Evolutionary conservation across 495 filamentous ascomycete genomes (phyloP).

Genomic region (Penicillium chermesinum): DNA sequence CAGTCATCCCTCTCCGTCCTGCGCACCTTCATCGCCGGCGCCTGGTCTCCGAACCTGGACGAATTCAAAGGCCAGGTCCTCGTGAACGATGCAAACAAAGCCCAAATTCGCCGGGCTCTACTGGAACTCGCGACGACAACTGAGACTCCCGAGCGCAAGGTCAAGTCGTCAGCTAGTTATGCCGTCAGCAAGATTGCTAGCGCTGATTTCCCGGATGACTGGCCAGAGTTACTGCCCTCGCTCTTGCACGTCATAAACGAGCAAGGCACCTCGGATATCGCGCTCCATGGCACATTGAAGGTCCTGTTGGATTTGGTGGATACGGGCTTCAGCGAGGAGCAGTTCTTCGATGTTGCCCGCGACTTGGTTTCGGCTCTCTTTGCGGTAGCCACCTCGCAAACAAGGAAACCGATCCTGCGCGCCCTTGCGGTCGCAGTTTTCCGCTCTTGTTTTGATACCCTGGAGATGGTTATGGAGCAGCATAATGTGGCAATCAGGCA

Average conservation of each 20-base stretch:
- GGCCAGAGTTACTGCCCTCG: slow-evolving; percentile 78
- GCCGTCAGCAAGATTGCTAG: slow-evolving; percentile 95
- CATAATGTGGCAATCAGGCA: slow-evolving; percentile 76
- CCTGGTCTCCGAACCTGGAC: slow-evolving; percentile 68
- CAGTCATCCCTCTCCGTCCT: slow-evolving; percentile 79
- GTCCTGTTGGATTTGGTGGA: slow-evolving; percentile 89
- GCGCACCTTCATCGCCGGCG: slow-evolving; percentile 70
- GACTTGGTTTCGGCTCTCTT: slow-evolving; percentile 79
- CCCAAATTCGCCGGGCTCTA: slow-evolving; percentile 60
- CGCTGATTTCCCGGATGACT: slow-evolving; percentile 88
- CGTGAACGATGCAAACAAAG: slow-evolving; percentile 62
- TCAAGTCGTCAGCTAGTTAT: slow-evolving; percentile 79
- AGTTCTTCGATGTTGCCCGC: slow-evolving; percentile 83
- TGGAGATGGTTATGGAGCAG: slow-evolving; percentile 92
- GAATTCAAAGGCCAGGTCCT: slow-evolving; percentile 61
- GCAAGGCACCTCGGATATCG: slow-evolving; percentile 60
- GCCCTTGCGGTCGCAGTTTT: slow-evolving; percentile 85
- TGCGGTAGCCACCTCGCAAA: slow-evolving; percentile 69
- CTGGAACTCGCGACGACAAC: slow-evolving; percentile 71
- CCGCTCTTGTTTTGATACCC: slow-evolving; percentile 82
- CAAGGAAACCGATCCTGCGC: slow-evolving; percentile 66
- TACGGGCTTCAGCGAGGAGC: slow-evolving; percentile 84
- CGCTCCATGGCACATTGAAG: slow-evolving; percentile 82
- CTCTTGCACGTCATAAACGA: slow-evolving; percentile 69
- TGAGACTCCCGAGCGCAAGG: slow-evolving; percentile 68